Conservation (phyloP, 495 filamentous ascomycete genomes). For the Pseudotulostoma volvatum region DNA sequence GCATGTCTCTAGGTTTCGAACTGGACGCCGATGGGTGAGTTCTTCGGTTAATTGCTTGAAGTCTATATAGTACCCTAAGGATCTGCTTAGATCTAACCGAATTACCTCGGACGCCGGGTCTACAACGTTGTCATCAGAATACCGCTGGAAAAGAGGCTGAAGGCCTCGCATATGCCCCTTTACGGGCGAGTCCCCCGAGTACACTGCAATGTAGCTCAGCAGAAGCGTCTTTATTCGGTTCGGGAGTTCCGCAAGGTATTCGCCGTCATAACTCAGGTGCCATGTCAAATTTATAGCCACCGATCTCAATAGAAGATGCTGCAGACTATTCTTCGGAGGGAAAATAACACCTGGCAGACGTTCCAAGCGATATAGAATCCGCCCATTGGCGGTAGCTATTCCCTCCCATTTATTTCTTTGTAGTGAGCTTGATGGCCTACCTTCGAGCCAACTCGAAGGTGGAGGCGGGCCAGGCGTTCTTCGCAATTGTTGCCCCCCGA, state of each 20-base stretch:
- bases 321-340: conserved; percentile 33
- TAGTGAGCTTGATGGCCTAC: neutral
- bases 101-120: conserved; percentile 28
- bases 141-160: conserved; percentile 12
- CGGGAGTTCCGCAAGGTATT: conserved; percentile 48
- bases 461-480: conserved; percentile 50
- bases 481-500: conserved; percentile 27
- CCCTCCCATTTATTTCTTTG: conserved; percentile 1
- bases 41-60: conserved; percentile 42
- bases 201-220: conserved; percentile 44
- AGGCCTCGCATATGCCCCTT: conserved; percentile 14
- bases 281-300: conserved; percentile 56
- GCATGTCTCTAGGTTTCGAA: conserved; percentile 1
- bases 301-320: conserved; percentile 38
- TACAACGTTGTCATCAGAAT: conserved; percentile 7
- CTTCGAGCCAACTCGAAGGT: conserved; percentile 50
- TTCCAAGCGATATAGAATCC: conserved; percentile 18
- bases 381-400: conserved; percentile 2
- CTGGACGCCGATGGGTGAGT: conserved; percentile 15
- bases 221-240: conserved; percentile 42
- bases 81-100: conserved; percentile 47
- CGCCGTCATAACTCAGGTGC: conserved; percentile 47
- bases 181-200: conserved; percentile 22
- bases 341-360: conserved; percentile 29
- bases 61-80: conserved; percentile 39